Conservation (phyloP, 305 asterid genomes). For the Fraxinus latifolia region DNA sequence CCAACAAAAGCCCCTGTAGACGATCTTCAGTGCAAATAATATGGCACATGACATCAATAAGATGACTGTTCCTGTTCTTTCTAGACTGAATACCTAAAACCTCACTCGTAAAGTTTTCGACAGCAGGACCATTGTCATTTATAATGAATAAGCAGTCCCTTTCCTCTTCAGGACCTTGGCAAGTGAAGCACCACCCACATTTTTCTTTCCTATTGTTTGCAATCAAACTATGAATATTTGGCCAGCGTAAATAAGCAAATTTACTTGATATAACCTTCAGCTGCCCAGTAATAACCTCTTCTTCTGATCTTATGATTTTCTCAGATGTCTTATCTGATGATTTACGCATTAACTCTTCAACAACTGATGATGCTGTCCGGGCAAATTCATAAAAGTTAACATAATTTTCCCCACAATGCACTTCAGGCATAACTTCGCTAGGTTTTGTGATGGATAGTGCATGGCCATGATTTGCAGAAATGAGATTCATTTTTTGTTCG, state of each 20-base stretch:
- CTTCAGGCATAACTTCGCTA: slow-evolving; percentile 27
- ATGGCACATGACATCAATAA: slow-evolving; percentile 67
- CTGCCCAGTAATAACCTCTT: slow-evolving; percentile 61
- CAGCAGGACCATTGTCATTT: slow-evolving; percentile 48
- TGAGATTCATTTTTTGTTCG: slow-evolving; percentile 28
- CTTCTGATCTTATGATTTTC: slow-evolving; percentile 44
- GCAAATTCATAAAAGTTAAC: slow-evolving; percentile 70
- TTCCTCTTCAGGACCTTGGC: slow-evolving; percentile 61
- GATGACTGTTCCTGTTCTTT: slow-evolving; percentile 55
- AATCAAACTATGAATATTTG: slow-evolving; percentile 41
- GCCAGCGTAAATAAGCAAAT: slow-evolving; percentile 60
- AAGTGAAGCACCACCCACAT: slow-evolving; percentile 93
- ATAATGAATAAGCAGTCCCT: slow-evolving; percentile 63
- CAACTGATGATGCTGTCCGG: slow-evolving; percentile 50
- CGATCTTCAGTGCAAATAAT: slow-evolving; percentile 68
- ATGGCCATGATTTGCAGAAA: slow-evolving; percentile 27
- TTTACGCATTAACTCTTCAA: slow-evolving; percentile 52
- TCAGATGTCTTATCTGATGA: slow-evolving; percentile 46
- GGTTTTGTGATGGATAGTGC: slow-evolving; percentile 20
- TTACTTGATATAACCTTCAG: slow-evolving; percentile 59
- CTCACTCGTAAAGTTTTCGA: slow-evolving; percentile 52
- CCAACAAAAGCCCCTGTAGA: slow-evolving; percentile 80
- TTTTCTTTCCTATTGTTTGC: slow-evolving; percentile 55
- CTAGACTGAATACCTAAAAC: slow-evolving; percentile 44
- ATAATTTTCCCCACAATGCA: slow-evolving; percentile 39